Evolutionary conservation across 352 stramenopile species (phyloP).

Genomic region (Ochromonadaceae sp.): DNA sequence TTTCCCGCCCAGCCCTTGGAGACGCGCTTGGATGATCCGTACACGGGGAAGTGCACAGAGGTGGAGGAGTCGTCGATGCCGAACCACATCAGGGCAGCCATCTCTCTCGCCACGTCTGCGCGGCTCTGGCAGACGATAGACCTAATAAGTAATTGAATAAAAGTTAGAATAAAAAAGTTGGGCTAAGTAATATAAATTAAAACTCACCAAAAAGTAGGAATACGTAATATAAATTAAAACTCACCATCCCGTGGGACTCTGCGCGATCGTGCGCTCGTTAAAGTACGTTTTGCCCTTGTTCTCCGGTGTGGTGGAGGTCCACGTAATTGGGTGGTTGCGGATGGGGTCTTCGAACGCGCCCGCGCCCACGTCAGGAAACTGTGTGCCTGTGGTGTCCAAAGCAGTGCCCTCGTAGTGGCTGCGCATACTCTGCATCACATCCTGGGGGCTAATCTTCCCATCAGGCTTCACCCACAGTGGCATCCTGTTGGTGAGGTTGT

Average conservation of each 20-base stretch:
- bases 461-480: conserved; percentile 39
- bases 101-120: no score
- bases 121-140: no score
- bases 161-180: no score
- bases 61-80: conserved; percentile 34
- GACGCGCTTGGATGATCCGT: conserved; percentile 27
- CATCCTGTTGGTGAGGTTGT: conserved; percentile 39
- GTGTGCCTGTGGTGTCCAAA: conserved; percentile 26
- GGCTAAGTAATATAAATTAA: no score
- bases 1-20: conserved; percentile 30
- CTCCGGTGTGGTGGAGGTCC: conserved; percentile 13
- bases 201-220: no score
- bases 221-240: conserved; percentile 25
- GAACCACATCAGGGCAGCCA: conserved; percentile 38
- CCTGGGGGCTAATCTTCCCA: conserved; percentile 28
- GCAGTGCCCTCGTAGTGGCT: conserved; percentile 41
- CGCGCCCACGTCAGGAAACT: conserved; percentile 35
- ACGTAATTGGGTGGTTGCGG: conserved; percentile 32
- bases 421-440: conserved; percentile 38
- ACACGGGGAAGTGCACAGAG: conserved; percentile 34
- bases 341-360: conserved; percentile 33
- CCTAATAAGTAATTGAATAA: no score
- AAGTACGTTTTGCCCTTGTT: conserved; percentile 33
- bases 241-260: conserved; percentile 41
- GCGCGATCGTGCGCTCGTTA: conserved; percentile 41